Evolutionary conservation across 2,329 filamentous ascomycete species (phyloP), one percentile per base, ranked within the genome.

Genomic region (Rugonectria rugulosa): DNA sequence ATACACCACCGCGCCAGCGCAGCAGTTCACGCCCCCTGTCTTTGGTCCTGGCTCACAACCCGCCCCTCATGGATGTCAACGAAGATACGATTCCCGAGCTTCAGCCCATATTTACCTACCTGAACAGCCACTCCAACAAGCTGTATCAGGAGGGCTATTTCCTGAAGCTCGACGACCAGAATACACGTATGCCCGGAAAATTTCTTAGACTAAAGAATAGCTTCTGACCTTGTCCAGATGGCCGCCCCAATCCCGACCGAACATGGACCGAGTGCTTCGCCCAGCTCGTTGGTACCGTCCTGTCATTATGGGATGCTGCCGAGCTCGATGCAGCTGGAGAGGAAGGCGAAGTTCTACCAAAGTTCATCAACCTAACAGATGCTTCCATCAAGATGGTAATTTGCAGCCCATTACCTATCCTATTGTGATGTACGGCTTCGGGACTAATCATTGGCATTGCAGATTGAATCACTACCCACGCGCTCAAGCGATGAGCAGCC

Each of bases 91-190:
- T 95, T 60, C 92, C 95, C 31, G 95, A 99, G 80, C 82, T 99
- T 60, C 90, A 92, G 77, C 94, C 93, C 61, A 93, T 98, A 68
- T 98, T 98, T 75, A 91, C 86, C 57, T 95, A 92, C 70, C 83
- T 99, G 63, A 98, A 97, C 77, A 95, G 89, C 75, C 95, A 99
- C 73, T 89, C 87, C 54, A 97, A 97, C 75, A 98, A 98, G 77
- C 80, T 98, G 52, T 99, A 98, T 73, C 93, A 97, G 66, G 95
- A 99, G 77, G 95, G 95, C 31, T 99, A 98, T 71, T 98, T 99
- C 65, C 77, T 99, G 66, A 99, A 98, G 76, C 80, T 99, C 43
- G 94, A 97, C 73, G 95, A 99, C 74, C 87, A 97, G 65, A 96
- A 98, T 70, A 88, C 87, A 51, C 88, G 93, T 97, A 84, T 67